Evolutionary conservation across 2,329 filamentous ascomycete genomes (phyloP).

Genomic region (Hypoxylon sp.): DNA sequence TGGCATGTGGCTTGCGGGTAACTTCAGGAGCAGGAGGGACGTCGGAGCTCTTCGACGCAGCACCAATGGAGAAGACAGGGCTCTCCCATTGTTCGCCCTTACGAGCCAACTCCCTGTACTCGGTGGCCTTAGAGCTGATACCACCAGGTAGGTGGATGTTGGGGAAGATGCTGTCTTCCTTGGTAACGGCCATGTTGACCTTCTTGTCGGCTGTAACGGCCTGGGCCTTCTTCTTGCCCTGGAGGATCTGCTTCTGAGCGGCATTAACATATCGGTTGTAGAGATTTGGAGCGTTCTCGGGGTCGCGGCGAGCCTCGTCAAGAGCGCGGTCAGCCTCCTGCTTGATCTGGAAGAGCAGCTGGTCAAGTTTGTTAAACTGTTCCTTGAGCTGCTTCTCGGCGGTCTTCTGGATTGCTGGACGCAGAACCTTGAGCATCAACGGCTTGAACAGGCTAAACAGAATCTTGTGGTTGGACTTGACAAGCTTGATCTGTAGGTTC

Average conservation of each 20-base stretch:
- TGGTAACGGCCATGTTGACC: slow-evolving; percentile 86
- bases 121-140: slow-evolving; percentile 92
- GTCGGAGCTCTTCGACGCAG: slow-evolving; percentile 78
- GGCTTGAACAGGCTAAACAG: slow-evolving; percentile 91
- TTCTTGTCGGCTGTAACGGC: slow-evolving; percentile 74
- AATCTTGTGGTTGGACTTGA: slow-evolving; percentile 95
- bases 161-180: slow-evolving; percentile 91
- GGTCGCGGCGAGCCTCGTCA: slow-evolving; percentile 76
- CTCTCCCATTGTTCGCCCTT: slow-evolving; percentile 97
- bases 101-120: slow-evolving; percentile 88
- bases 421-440: slow-evolving; percentile 84
- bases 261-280: slow-evolving; percentile 88
- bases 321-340: slow-evolving; percentile 82
- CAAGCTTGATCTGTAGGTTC: slow-evolving; percentile 87
- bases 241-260: slow-evolving; percentile 78
- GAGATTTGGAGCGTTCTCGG: slow-evolving; percentile 82
- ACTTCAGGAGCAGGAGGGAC: slow-evolving; percentile 74
- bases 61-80: slow-evolving; percentile 90
- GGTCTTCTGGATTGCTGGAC: slow-evolving; percentile 87
- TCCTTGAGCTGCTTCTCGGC: slow-evolving; percentile 92
- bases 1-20: slow-evolving; percentile 62
- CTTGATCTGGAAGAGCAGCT: slow-evolving; percentile 82
- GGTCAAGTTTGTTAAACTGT: slow-evolving; percentile 82
- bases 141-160: slow-evolving; percentile 87
- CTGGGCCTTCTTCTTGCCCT: slow-evolving; percentile 84